Conservation (phyloP, 139 green algal genomes). For the Tetraselmis chui region DNA sequence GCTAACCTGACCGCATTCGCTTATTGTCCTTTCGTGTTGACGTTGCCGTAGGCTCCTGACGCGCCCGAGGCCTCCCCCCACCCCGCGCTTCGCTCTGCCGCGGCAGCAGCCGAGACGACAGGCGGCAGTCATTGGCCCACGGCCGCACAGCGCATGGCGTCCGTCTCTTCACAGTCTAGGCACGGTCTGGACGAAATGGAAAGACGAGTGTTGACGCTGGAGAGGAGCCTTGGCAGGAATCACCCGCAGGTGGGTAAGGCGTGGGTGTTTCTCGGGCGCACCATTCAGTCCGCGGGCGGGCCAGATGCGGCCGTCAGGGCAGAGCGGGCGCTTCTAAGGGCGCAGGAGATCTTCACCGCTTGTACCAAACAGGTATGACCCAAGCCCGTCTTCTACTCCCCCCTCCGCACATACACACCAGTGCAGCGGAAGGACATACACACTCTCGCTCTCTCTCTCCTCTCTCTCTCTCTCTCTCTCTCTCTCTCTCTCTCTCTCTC, state of each 20-base stretch:
- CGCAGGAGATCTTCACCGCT: conserved; percentile 7
- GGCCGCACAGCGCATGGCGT: background rate
- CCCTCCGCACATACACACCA: too few species aligned
- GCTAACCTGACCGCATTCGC: too few species aligned
- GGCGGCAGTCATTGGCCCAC: background rate
- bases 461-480: background rate
- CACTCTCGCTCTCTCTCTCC: background rate
- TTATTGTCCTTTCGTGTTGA: too few species aligned
- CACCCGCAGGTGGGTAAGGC: conserved; percentile 10
- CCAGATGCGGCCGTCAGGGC: conserved; percentile 6
- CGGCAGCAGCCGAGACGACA: background rate
- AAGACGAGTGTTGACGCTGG: background rate
- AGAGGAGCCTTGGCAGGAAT: background rate
- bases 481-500: too few species aligned
- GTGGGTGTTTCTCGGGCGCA: conserved; percentile 16
- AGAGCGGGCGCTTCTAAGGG: conserved; percentile 19
- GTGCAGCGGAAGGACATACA: too few species aligned
- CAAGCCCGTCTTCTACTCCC: background rate
- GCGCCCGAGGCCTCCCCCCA: background rate
- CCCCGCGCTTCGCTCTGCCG: background rate
- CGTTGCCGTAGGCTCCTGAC: background rate
- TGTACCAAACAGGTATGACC: background rate
- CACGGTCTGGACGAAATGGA: background rate
- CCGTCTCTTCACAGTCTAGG: background rate
- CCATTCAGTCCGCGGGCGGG: conserved; percentile 16